Conservation (phyloP, 306 rosid genomes). For the Corylus heterophylla region DNA sequence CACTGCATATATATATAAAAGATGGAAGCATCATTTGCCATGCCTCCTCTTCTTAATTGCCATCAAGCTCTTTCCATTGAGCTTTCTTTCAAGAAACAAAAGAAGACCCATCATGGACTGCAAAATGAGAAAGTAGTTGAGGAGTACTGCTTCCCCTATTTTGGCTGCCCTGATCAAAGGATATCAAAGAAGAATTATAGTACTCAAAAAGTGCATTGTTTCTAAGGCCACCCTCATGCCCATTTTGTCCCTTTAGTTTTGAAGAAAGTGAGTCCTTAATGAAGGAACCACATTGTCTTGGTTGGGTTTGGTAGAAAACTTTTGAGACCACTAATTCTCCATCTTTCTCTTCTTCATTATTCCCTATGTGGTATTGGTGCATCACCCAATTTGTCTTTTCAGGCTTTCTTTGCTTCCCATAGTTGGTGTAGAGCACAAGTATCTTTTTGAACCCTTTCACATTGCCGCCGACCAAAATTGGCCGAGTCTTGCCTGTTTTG, state of each 20-base stretch:
- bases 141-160: constrained; percentile 36
- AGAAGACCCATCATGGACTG: constrained; percentile 51
- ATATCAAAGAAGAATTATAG: constrained; percentile 46
- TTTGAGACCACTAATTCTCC: constrained; percentile 74
- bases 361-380: constrained; percentile 70
- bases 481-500: constrained; percentile 61
- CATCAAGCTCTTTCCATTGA: background rate
- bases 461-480: constrained; percentile 31
- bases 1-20: background rate
- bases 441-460: constrained; percentile 70
- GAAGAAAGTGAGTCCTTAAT: constrained; percentile 48
- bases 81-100: constrained; percentile 40
- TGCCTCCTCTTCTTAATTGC: background rate
- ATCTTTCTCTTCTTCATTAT: constrained; percentile 67
- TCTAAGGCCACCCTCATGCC: constrained; percentile 28
- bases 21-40: background rate
- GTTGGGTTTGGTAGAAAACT: constrained; percentile 81
- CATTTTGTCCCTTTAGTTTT: constrained; percentile 35
- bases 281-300: constrained; percentile 62
- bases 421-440: constrained; percentile 71
- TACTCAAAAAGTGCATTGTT: constrained; percentile 41
- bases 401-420: constrained; percentile 69
- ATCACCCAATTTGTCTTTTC: constrained; percentile 80
- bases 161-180: constrained; percentile 58
- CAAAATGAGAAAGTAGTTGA: constrained; percentile 39